These are phyloP conservation scores for Cladosporium sp. DNA, from an alignment of 2,329 filamentous ascomycete genomes.

Conservation along the genomic window DNA sequence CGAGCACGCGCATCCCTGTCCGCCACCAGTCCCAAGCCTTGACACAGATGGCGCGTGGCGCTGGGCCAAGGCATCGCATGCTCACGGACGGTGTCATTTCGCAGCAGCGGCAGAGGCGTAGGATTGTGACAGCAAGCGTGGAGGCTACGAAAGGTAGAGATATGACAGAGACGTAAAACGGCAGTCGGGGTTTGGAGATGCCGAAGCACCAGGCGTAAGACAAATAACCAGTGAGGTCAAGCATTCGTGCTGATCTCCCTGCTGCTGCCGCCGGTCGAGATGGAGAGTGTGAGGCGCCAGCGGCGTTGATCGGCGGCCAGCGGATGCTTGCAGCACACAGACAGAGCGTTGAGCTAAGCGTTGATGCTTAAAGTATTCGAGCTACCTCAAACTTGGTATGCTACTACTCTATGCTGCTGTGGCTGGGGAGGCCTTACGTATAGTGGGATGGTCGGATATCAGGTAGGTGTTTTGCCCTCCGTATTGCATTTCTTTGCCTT, in stretches of 20 bases:
- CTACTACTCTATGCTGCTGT: not conserved
- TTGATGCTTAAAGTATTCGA: slow-evolving; percentile 18
- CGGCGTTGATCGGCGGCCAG: slow-evolving; percentile 14
- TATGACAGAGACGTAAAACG: not conserved
- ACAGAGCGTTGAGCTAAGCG: slow-evolving; percentile 20
- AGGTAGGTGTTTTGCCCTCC: not conserved
- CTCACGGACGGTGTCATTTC: slow-evolving; percentile 4
- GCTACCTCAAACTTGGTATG: slow-evolving; percentile 8
- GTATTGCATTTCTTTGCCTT: not conserved
- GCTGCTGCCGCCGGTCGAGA: not conserved
- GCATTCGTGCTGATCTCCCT: slow-evolving; percentile 4
- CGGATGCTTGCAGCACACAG: slow-evolving; percentile 16
- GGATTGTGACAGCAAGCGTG: not conserved
- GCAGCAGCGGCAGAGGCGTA: not conserved
- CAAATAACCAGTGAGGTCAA: not conserved
- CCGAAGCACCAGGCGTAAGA: not conserved
- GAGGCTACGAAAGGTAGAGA: not conserved
- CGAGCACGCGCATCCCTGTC: not conserved
- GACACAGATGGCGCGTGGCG: not conserved
- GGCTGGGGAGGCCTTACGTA: not conserved
- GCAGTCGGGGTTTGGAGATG: not conserved
- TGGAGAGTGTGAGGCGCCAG: slow-evolving; percentile 11
- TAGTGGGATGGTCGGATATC: not conserved
- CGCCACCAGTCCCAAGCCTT: not conserved
- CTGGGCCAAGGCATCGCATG: not conserved